Conservation (phyloP, 2,329 filamentous ascomycete species). For the Xylariaceae sp. region DNA sequence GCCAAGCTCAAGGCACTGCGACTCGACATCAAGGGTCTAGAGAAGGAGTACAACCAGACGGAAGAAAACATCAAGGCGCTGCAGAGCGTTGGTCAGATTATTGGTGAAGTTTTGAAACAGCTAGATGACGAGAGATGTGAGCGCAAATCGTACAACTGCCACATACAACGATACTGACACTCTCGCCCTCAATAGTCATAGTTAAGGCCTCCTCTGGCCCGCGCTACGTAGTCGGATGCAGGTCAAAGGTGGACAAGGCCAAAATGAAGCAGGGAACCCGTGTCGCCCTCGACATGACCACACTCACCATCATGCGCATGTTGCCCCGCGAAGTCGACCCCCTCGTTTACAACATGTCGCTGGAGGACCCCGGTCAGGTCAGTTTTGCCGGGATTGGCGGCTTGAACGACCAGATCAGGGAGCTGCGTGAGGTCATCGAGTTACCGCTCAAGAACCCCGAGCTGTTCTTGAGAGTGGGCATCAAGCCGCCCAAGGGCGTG, state of each 20-base stretch:
- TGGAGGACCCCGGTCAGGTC: conserved; percentile 95
- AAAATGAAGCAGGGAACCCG: conserved; percentile 98
- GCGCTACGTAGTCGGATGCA: conserved; percentile 95
- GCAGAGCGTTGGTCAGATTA: conserved; percentile 98
- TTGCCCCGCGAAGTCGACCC: conserved; percentile 96
- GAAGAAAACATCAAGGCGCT: conserved; percentile 99
- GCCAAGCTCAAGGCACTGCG: conserved; percentile 92
- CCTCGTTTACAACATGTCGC: conserved; percentile 98
- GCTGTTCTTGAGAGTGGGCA: conserved; percentile 91
- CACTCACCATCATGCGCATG: conserved; percentile 99
- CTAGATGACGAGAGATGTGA: conserved; percentile 97
- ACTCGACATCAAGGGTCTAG: conserved; percentile 91
- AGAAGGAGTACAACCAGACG: conserved; percentile 92
- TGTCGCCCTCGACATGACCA: conserved; percentile 98
- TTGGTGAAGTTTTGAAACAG: conserved; percentile 98
- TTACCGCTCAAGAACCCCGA: conserved; percentile 97
- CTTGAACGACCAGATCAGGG: conserved; percentile 95
- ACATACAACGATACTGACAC: conserved; percentile 6
- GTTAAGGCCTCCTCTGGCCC: conserved; percentile 97
- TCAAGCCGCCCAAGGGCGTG: conserved; percentile 98
- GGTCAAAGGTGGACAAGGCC: conserved; percentile 94
- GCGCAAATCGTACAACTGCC: conserved; percentile 31
- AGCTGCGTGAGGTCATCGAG: conserved; percentile 96
- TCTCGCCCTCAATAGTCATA: conserved; percentile 61
- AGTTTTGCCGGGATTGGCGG: conserved; percentile 98